phyloP scores from a whole-genome alignment of 2,329 filamentous ascomycete species.

The Periconia digitata region DNA sequence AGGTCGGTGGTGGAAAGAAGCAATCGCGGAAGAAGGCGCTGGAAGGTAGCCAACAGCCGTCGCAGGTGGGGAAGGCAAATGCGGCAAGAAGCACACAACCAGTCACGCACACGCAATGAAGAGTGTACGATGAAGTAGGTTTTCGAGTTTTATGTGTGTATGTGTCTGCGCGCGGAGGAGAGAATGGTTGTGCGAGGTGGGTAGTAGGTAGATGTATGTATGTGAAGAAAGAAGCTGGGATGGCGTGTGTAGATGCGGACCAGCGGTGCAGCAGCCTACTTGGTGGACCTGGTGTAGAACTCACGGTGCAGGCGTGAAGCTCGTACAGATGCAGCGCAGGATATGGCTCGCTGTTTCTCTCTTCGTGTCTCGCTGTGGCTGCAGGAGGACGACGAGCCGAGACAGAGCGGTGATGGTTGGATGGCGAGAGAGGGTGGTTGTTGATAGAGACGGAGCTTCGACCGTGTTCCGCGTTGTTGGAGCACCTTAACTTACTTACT shows the following conservation, averaged over 20 bases:
- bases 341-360: too few relatives aligned
- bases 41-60: not conserved
- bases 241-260: conserved; percentile 18
- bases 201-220: not conserved
- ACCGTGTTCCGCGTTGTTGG: conserved; percentile 7
- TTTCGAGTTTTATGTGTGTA: not conserved
- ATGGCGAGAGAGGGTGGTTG: conserved; percentile 5
- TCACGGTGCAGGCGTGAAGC: conserved; percentile 43
- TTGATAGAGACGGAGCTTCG: conserved; percentile 8
- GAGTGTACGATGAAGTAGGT: not conserved
- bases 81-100: not conserved
- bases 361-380: too few relatives aligned
- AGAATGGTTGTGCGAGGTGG: conserved; percentile 5
- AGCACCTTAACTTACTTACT: not conserved
- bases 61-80: not conserved
- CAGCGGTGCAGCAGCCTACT: conserved; percentile 13
- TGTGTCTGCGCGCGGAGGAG: not conserved
- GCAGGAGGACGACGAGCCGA: conserved; percentile 13
- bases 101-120: not conserved
- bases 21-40: not conserved
- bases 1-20: not conserved
- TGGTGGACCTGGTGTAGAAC: conserved; percentile 12
- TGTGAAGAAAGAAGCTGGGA: not conserved
- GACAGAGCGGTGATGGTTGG: conserved; percentile 8
- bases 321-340: conserved; percentile 17